Conservation (phyloP, 129 eudicot genomes). For the Centrapalus pauciflorus region DNA sequence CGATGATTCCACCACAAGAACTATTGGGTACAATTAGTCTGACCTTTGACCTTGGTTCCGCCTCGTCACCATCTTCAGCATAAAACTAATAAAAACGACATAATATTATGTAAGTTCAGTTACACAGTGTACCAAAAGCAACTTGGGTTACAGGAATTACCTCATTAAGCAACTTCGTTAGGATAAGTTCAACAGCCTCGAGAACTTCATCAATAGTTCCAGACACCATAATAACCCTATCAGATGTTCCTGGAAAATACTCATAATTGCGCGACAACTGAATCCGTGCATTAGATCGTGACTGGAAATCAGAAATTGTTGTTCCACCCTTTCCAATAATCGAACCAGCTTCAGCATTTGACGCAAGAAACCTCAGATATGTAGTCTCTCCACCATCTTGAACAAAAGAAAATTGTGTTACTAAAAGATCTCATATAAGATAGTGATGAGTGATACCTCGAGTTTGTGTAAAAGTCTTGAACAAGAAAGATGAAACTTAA, state of each 20-base stretch:
- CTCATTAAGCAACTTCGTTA: slow-evolving; percentile 58
- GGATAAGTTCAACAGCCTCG: no score
- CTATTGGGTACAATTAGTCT: no score
- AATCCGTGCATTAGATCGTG: slow-evolving; percentile 70
- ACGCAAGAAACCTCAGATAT: slow-evolving; percentile 49
- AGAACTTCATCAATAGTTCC: slow-evolving; percentile 53
- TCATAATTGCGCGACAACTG: no score
- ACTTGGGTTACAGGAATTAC: slow-evolving; percentile 13
- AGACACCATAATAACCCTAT: slow-evolving; percentile 66
- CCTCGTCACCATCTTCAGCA: slow-evolving; percentile 52
- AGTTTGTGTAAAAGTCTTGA: slow-evolving; percentile 4
- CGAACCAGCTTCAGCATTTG: slow-evolving; percentile 87
- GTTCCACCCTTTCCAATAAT: slow-evolving; percentile 75
- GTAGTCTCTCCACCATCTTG: slow-evolving; percentile 46
- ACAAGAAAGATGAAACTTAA: background rate
- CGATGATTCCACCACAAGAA: slow-evolving; percentile 80
- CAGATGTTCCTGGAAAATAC: slow-evolving; percentile 81
- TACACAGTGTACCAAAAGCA: background rate
- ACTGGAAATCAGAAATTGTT: slow-evolving; percentile 64
- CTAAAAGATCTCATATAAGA: background rate
- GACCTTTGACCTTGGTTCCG: slow-evolving; percentile 48
- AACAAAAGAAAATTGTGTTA: slow-evolving; percentile 3
- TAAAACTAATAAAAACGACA: slow-evolving; percentile 33
- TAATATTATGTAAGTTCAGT: background rate
- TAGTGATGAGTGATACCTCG: background rate